Base-by-base conservation (phyloP, 352 stramenopile species). In the Globisporangium viniferum region DNA sequence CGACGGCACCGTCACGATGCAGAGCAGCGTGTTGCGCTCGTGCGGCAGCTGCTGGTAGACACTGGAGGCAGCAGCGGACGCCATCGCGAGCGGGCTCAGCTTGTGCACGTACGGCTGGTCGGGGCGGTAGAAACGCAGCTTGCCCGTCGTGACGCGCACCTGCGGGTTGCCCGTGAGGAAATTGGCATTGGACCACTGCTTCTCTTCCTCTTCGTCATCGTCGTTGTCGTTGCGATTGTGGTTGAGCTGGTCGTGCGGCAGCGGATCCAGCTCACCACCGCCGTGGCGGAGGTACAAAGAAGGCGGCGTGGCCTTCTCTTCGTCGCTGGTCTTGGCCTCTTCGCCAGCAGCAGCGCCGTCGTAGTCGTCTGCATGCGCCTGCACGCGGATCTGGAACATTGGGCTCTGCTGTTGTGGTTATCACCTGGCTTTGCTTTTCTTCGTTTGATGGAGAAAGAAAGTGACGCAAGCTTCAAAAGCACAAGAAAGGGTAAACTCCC, bases 341-440 rank as follows among this genome's bases (percentile, higher is more conserved):
- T 86, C 64, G 15, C 27, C 62, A 6, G 49, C 7, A 5, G 46
- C 7, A 15, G 46, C 57, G 56, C 46, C 49, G 29, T 7, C 64
- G 39, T 35, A 64, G 36, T 62, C 67, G 15, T 62, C 36, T 24
- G 24, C 58, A 51, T 70, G 65, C 27, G 74, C 75, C 66, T 94
- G 77, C 67, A 95, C 84, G 56, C 85, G 85, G 73, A 95, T 93
- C 81, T 93, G 85, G 76, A 95, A 95, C 87, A 94, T 94, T 58
- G 39, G 33, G 29, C 22, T 41, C 49, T 61, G 15, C 29, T 18
- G n/a, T 33, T 41, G 6, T 15, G 7, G 55, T 24, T 7, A 0
- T 51, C 18, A 22, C 31, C 5, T 51, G 44, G 20, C 4, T 24
- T 59, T 59, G 31, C 12, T 56, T 56, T 27, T 56, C 22, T 35